These are phyloP conservation scores for Dalbergia cochinchinensis DNA, from an alignment of 306 rosid species.

Conservation along the genomic window DNA sequence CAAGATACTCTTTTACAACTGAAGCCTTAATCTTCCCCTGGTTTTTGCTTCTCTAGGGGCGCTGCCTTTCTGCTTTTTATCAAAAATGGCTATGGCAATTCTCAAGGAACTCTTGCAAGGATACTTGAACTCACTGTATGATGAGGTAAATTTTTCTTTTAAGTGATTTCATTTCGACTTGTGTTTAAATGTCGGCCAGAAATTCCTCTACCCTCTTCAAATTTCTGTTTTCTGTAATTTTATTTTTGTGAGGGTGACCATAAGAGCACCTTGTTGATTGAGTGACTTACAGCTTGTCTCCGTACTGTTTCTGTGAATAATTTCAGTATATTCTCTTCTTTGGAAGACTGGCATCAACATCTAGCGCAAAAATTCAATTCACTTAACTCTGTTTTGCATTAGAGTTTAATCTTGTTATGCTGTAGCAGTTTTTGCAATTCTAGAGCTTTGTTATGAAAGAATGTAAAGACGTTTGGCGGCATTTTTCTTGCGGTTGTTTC, in stretches of 20 bases:
- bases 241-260: slow-evolving; percentile 1
- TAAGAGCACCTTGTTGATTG: slow-evolving; percentile 1
- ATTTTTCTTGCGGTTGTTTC: slow-evolving; percentile 37
- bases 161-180: slow-evolving; percentile 8
- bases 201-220: slow-evolving; percentile 25
- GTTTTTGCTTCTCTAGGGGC: slow-evolving; percentile 29
- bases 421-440: slow-evolving; percentile 13
- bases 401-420: slow-evolving; percentile 6
- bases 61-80: slow-evolving; percentile 20
- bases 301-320: not conserved
- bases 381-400: slow-evolving; percentile 16
- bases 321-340: slow-evolving; percentile 10
- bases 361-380: not conserved
- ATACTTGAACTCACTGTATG: slow-evolving; percentile 55
- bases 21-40: slow-evolving; percentile 1
- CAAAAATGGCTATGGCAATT: slow-evolving; percentile 62
- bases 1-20: slow-evolving; percentile 39
- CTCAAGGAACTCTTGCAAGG: slow-evolving; percentile 62
- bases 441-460: slow-evolving; percentile 23
- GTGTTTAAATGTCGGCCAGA: slow-evolving; percentile 17
- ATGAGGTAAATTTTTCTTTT: slow-evolving; percentile 53
- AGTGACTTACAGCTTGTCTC: not conserved
- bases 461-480: slow-evolving; percentile 14
- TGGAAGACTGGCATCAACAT: slow-evolving; percentile 3
- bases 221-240: not conserved